Percentiles rank a stretch among this genome's conserved stretches.
phyloP scores from a whole-genome alignment of 345 rosid genomes.

The Acer yangbiense region DNA sequence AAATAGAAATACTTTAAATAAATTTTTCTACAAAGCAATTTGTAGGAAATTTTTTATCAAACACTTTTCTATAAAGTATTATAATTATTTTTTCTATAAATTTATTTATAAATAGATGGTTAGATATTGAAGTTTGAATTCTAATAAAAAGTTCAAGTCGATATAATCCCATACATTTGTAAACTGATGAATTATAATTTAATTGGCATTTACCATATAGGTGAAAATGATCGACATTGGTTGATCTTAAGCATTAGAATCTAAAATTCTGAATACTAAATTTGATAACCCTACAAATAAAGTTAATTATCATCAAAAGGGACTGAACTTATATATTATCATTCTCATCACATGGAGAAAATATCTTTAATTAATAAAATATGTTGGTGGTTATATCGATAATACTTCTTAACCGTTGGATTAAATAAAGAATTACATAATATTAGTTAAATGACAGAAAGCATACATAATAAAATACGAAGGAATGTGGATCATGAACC shows the following conservation, averaged over 20 bases:
- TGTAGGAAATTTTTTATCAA: too few species aligned
- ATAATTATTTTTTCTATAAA: too few species aligned
- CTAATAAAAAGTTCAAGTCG: too few species aligned
- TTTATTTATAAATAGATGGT: too few species aligned
- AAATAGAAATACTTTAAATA: too few species aligned
- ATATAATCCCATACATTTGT: too few species aligned
- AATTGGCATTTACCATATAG: not conserved
- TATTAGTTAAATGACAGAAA: not conserved
- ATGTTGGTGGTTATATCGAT: constrained; percentile 4
- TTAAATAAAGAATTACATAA: not conserved
- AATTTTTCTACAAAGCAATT: too few species aligned
- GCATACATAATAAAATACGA: not conserved
- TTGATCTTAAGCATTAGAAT: not conserved
- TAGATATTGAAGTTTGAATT: too few species aligned
- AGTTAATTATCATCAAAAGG: not conserved
- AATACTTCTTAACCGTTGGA: constrained; percentile 13
- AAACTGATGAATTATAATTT: not conserved
- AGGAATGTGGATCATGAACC: constrained; percentile 4
- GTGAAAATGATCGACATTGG: not conserved
- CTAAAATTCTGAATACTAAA: not conserved
- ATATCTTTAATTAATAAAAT: not conserved
- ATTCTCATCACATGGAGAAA: constrained; percentile 3
- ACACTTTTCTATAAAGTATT: too few species aligned
- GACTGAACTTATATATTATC: not conserved
- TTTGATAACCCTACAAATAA: not conserved